These are phyloP conservation scores for Carex cristatella DNA, from an alignment of 176 grass and related monocot genomes.

Conservation along the genomic window DNA sequence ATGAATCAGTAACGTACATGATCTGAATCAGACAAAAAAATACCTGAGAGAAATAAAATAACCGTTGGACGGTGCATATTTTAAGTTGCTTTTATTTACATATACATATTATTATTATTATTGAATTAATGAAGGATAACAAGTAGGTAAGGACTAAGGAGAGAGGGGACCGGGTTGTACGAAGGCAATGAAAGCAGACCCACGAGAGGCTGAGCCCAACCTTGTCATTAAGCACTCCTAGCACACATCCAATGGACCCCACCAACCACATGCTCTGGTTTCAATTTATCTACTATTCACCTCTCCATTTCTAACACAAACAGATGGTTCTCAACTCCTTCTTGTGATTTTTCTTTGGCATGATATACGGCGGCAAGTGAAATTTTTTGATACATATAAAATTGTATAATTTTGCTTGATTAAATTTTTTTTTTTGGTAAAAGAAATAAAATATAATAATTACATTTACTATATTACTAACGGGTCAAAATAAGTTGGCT, in stretches of 20 bases:
- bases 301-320: constrained; percentile 9
- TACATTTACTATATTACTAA: too few species aligned
- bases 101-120: not conserved
- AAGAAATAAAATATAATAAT: too few species aligned
- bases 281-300: not conserved
- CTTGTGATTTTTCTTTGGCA: too few species aligned
- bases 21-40: not conserved
- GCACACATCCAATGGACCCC: not conserved
- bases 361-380: too few species aligned
- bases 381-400: too few species aligned
- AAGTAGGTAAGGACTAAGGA: not conserved
- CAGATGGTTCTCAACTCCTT: not conserved
- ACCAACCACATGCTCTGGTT: constrained; percentile 15
- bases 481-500: too few species aligned
- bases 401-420: not conserved
- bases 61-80: too few species aligned
- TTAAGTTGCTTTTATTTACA: too few species aligned
- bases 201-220: constrained; percentile 17
- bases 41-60: too few species aligned
- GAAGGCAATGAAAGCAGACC: constrained; percentile 8
- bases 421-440: too few species aligned
- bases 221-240: constrained; percentile 18
- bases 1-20: not conserved
- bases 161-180: not conserved
- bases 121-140: constrained; percentile 3